Evolutionary conservation across 1,284 basidiomycete species (phyloP).

Genomic region (Ustilago nuda): DNA sequence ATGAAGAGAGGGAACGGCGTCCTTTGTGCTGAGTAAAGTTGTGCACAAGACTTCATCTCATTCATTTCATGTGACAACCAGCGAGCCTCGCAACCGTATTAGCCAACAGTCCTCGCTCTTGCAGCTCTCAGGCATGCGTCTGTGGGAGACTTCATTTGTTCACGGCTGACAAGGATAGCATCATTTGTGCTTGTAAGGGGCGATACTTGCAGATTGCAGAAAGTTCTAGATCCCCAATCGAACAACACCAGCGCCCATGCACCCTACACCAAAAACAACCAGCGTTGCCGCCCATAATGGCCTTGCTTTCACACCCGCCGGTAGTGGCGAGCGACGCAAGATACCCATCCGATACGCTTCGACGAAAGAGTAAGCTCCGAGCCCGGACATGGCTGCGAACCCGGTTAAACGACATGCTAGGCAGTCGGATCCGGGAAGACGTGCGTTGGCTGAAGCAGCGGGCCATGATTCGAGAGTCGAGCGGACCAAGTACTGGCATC

Average conservation of each 20-base stretch:
- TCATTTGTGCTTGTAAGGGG: neutral
- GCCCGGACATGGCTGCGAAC: slow-evolving; percentile 56
- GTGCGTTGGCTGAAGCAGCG: neutral
- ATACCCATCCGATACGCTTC: slow-evolving; percentile 60
- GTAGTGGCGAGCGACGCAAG: slow-evolving; percentile 41
- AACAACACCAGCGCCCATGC: slow-evolving; percentile 46
- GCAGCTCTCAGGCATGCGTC: neutral
- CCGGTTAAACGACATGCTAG: slow-evolving; percentile 62
- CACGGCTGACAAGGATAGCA: neutral
- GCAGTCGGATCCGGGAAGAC: slow-evolving; percentile 53
- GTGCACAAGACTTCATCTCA: neutral
- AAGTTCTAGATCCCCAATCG: slow-evolving; percentile 37
- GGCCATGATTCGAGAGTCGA: slow-evolving; percentile 32
- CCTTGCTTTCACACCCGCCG: slow-evolving; percentile 31
- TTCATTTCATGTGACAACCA: neutral
- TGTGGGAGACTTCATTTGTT: slow-evolving; percentile 17
- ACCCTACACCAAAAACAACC: slow-evolving; percentile 43
- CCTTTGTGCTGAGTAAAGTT: neutral
- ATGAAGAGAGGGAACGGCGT: neutral
- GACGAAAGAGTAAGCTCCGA: slow-evolving; percentile 57
- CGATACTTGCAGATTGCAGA: neutral
- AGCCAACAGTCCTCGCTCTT: neutral
- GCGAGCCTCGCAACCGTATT: neutral
- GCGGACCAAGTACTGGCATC: slow-evolving; percentile 29
- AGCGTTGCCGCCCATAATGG: slow-evolving; percentile 53